Conservation (phyloP, 768 basidiomycete species). For the Hypholoma fasciculare region DNA sequence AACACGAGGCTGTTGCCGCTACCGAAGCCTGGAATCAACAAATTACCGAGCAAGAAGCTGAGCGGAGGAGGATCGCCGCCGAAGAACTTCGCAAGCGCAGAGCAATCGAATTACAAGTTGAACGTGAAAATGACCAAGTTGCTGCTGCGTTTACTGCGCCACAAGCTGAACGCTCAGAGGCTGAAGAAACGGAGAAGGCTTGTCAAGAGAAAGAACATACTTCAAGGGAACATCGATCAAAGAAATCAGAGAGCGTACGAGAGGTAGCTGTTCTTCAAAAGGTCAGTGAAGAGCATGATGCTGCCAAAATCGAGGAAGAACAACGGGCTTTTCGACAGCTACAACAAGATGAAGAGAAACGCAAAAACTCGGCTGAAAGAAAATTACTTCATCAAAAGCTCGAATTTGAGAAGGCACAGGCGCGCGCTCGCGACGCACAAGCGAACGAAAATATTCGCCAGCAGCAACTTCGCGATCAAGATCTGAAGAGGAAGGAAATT, state of each 20-base stretch:
- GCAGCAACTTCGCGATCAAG: conserved; percentile 29
- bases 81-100: conserved; percentile 13
- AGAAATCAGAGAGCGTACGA: too few species aligned
- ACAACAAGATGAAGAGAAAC: conserved; percentile 5
- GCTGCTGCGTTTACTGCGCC: conserved; percentile 9
- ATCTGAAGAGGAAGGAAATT: conserved; percentile 27
- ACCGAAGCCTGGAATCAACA: too few species aligned
- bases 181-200: conserved; percentile 14
- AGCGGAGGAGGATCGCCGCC: conserved; percentile 9
- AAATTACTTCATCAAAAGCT: background rate
- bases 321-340: background rate
- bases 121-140: conserved; percentile 1
- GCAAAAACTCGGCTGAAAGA: background rate
- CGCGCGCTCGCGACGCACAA: background rate
- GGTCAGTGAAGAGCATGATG: too few species aligned
- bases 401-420: background rate
- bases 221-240: too few species aligned
- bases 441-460: conserved; percentile 12
- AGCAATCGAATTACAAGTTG: conserved; percentile 8
- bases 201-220: conserved; percentile 7
- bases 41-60: background rate
- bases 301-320: background rate
- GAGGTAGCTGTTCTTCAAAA: too few species aligned
- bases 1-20: too few species aligned
- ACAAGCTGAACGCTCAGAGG: conserved; percentile 13